phyloP scores from a whole-genome alignment of 352 stramenopile species.

The Globisporangium acanthophoron region DNA sequence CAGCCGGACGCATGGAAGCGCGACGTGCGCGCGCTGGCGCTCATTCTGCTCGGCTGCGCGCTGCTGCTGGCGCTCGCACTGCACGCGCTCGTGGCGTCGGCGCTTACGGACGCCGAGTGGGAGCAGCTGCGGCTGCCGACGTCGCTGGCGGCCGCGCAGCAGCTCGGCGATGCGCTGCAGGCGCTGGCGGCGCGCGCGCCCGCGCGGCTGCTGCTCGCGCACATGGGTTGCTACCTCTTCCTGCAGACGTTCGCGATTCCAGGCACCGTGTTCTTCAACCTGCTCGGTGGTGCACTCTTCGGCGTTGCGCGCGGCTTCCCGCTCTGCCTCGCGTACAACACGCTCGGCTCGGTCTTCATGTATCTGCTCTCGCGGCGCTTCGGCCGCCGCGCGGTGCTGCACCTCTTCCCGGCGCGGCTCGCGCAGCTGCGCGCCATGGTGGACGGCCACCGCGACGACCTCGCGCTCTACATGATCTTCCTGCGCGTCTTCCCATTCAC shows the following conservation, averaged over 20 bases:
- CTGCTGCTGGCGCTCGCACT: slow-evolving; percentile 31
- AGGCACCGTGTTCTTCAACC: slow-evolving; percentile 76
- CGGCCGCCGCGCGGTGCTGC: slow-evolving; percentile 43
- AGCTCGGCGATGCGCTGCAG: slow-evolving; percentile 59
- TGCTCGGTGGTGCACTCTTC: slow-evolving; percentile 69
- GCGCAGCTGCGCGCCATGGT: slow-evolving; percentile 44
- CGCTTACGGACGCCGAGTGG: slow-evolving; percentile 51
- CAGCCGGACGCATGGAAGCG: slow-evolving; percentile 29
- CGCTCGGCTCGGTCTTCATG: slow-evolving; percentile 70
- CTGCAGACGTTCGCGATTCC: slow-evolving; percentile 79
- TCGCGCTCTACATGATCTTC: slow-evolving; percentile 82
- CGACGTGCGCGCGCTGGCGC: slow-evolving; percentile 42
- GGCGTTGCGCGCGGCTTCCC: slow-evolving; percentile 65
- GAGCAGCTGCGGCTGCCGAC: slow-evolving; percentile 47
- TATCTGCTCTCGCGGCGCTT: slow-evolving; percentile 60
- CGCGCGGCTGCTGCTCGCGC: slow-evolving; percentile 44
- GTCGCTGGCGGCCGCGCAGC: slow-evolving; percentile 49
- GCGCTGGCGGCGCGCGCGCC: slow-evolving; percentile 38
- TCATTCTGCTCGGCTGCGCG: slow-evolving; percentile 35
- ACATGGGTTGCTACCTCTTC: slow-evolving; percentile 74
- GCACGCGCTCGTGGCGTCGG: slow-evolving; percentile 49
- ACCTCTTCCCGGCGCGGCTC: slow-evolving; percentile 48
- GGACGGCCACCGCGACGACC: slow-evolving; percentile 63
- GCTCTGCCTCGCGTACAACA: slow-evolving; percentile 78
- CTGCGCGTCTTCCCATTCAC: slow-evolving; percentile 79